Base-by-base conservation (phyloP, 768 basidiomycete genomes). In the Tricholomella constricta region DNA sequence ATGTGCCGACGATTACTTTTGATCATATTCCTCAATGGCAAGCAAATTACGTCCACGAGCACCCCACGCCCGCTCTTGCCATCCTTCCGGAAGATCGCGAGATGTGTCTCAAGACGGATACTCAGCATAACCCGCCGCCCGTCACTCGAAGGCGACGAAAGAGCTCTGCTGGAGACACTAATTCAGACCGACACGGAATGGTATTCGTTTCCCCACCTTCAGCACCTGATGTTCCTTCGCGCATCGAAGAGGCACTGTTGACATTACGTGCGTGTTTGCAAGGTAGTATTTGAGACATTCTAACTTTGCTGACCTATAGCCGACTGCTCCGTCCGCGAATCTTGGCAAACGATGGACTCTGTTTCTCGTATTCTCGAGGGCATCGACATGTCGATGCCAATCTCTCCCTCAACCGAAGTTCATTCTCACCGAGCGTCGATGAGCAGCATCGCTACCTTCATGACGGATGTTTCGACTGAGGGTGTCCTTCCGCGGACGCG, bases 381-480 rank as follows among this genome's bases (percentile, higher is more conserved):
- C 15, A 68, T 81, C 10, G 61, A 69, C 22, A 50, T 79, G 12
- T 58, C 60, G 7, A 58, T 78, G 14, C 72, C 76, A 3, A 51
- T 63, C 41, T 56, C 75, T 54, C 61, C 68, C 54, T 65, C 69
- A 14, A 41, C 29, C 2, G 41, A 51, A 36, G 69, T 76, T 54
- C 54, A 68, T 44, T 61, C 67, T 22, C 61, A 62, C 47, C 74
- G 77, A 22, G 62, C 62, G 25, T 85, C 84, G 4, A 69, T 78
- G 45, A 76, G 74, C 41, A 86, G 83, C 57, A 67, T 86, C 45
- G 77, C 78, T 23, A 84, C 85, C 0, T 66, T 84, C 53, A 72
- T 81, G 72, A 83, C 84, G 0, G 78, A 78, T 29, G 69, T 73
- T 35, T 85, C 85, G 4, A 78, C 78, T 1, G 82, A 87, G 25